These are phyloP conservation scores for Ligustrum vulgare DNA, from an alignment of 257 asterid genomes.

Conservation along the genomic window DNA sequence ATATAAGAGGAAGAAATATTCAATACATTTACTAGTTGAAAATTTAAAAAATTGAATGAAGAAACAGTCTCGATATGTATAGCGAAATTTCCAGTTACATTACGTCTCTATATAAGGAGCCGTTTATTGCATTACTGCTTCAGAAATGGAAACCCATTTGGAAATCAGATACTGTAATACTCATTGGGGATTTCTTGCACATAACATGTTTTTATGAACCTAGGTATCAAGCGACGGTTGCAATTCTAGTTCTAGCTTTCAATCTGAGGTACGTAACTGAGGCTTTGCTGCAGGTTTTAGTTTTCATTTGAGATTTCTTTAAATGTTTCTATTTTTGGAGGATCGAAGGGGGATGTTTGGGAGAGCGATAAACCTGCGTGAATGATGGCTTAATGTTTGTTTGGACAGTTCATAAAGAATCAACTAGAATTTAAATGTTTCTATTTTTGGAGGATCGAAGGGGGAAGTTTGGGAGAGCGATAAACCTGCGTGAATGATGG, in stretches of 20 bases:
- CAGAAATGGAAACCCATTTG: constrained; percentile 27
- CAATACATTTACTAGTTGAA: background rate
- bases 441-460: no score
- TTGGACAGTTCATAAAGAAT: no score
- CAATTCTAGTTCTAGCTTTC: constrained; percentile 30
- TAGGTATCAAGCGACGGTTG: constrained; percentile 42
- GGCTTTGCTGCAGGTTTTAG: constrained; percentile 6
- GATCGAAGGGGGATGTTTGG: background rate
- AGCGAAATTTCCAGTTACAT: background rate
- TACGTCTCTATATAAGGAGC: constrained; percentile 48
- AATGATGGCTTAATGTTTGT: no score
- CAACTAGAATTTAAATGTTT: no score
- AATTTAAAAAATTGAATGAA: background rate
- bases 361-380: no score
- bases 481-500: no score
- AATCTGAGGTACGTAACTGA: constrained; percentile 36
- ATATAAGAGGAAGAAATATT: background rate
- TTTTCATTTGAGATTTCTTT: constrained; percentile 10
- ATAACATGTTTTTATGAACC: background rate
- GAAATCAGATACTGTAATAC: background rate
- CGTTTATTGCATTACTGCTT: constrained; percentile 47
- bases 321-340: background rate
- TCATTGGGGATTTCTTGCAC: constrained; percentile 16
- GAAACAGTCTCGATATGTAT: background rate
- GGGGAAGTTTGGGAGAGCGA: background rate